phyloP scores from a whole-genome alignment of 495 filamentous ascomycete genomes.

The Sabuloglossum arenarium region DNA sequence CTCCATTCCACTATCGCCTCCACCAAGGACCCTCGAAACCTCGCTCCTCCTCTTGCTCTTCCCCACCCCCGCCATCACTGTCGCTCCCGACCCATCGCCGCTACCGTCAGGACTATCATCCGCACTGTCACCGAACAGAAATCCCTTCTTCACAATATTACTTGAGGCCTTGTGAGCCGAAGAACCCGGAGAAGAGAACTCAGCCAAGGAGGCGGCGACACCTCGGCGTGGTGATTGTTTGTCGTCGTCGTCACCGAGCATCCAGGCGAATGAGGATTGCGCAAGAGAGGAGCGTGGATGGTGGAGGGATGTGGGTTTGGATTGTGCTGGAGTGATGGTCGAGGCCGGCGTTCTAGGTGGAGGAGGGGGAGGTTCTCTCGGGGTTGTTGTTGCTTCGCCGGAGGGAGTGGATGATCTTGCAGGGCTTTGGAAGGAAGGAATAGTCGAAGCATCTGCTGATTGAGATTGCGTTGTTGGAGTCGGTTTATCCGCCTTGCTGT shows the following conservation, averaged over 20 bases:
- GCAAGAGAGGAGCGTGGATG: constrained; percentile 41
- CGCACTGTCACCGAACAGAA: constrained; percentile 2
- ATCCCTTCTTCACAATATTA: background rate
- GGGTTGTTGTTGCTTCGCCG: background rate
- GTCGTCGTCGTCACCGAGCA: constrained; percentile 39
- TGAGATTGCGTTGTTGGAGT: background rate
- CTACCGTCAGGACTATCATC: background rate
- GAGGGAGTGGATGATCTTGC: background rate
- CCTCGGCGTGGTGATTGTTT: background rate
- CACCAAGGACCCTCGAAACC: background rate
- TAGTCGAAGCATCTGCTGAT: background rate
- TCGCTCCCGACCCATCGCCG: background rate
- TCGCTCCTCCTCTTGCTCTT: background rate
- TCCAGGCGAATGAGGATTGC: constrained; percentile 86
- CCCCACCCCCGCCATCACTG: background rate
- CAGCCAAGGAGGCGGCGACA: background rate
- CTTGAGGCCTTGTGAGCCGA: background rate
- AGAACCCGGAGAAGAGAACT: background rate
- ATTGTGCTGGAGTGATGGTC: background rate
- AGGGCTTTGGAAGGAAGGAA: background rate
- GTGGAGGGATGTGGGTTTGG: constrained; percentile 3
- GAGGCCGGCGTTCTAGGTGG: constrained; percentile 2
- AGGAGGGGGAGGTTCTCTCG: constrained; percentile 1
- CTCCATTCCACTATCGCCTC: background rate
- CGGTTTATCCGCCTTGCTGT: constrained; percentile 3